Percentiles rank a stretch among this genome's conserved stretches.
phyloP scores from a whole-genome alignment of 768 basidiomycete genomes.

The Pulveroboletus sp. region DNA sequence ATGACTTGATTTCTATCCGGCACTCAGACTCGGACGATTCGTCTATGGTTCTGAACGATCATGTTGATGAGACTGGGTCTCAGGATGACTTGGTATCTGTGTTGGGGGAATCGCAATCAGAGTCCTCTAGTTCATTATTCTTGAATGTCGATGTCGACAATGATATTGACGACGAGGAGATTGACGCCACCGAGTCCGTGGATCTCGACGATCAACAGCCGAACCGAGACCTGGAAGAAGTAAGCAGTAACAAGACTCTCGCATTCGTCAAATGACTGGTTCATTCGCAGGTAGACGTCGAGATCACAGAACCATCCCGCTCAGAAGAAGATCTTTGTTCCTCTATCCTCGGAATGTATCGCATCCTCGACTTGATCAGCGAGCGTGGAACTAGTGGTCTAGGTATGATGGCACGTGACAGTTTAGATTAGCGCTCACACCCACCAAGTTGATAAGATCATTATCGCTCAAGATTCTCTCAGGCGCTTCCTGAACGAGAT shows the following conservation, averaged over 20 bases:
- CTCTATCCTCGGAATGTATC: conserved; percentile 45
- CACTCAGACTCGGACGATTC: conserved; percentile 13
- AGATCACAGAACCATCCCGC: conserved; percentile 5
- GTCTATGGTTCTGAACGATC: conserved; percentile 7
- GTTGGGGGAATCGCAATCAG: conserved; percentile 13
- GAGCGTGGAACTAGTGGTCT: conserved; percentile 51
- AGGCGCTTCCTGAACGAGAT: conserved; percentile 46
- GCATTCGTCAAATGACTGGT: not conserved
- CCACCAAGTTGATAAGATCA: conserved; percentile 55
- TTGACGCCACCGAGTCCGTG: conserved; percentile 11
- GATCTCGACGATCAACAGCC: conserved; percentile 11
- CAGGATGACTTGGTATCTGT: not conserved
- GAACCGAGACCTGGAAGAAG: conserved; percentile 15
- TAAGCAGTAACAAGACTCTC: not conserved
- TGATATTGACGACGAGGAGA: conserved; percentile 15
- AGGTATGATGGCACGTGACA: conserved; percentile 33
- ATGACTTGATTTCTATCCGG: conserved; percentile 1
- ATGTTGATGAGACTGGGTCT: not conserved
- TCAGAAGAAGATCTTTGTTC: conserved; percentile 22
- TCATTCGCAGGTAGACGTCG: conserved; percentile 17
- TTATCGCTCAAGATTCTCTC: conserved; percentile 55
- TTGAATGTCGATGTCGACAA: conserved; percentile 14
- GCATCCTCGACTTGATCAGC: conserved; percentile 51
- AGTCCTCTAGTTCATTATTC: conserved; percentile 20
- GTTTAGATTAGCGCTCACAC: conserved; percentile 1